Conservation (phyloP, 1,284 basidiomycete genomes). For the Melampsora larici-populina region DNA sequence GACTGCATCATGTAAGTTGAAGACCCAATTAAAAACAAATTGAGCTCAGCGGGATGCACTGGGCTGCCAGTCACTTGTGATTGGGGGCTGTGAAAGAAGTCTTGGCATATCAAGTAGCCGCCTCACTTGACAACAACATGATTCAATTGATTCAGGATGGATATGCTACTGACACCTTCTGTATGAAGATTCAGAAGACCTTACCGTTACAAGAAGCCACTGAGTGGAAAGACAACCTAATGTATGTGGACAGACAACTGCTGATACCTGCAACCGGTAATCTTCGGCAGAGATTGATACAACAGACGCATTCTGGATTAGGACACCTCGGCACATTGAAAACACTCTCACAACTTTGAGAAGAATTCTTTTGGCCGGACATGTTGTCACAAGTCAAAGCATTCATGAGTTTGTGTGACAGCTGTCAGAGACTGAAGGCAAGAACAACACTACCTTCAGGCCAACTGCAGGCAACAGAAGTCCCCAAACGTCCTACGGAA, state of each 20-base stretch:
- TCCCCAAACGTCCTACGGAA: neutral
- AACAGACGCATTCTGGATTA: neutral
- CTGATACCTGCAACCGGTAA: neutral
- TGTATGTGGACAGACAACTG: slow-evolving; percentile 1
- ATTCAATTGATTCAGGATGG: neutral
- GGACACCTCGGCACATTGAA: slow-evolving; percentile 2
- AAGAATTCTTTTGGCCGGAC: slow-evolving; percentile 12
- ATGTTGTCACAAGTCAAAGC: neutral
- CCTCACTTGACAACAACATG: neutral
- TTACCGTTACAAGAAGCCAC: neutral
- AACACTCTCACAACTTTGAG: neutral
- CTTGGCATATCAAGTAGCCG: too few species aligned
- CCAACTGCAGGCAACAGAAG: neutral
- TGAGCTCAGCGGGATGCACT: too few species aligned
- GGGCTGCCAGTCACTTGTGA: too few species aligned
- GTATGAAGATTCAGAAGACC: neutral
- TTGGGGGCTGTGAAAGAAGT: too few species aligned
- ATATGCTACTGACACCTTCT: too few species aligned
- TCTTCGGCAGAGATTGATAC: neutral
- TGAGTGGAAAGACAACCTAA: neutral
- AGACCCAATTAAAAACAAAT: too few species aligned
- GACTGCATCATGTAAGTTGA: too few species aligned
- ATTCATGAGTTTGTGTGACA: neutral
- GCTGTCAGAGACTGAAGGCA: neutral
- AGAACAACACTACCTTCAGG: neutral